Percentiles rank a stretch among this genome's conserved stretches.
Evolutionary conservation across 257 asterid species (phyloP).

Genomic region (Gynochthodes officinalis): DNA sequence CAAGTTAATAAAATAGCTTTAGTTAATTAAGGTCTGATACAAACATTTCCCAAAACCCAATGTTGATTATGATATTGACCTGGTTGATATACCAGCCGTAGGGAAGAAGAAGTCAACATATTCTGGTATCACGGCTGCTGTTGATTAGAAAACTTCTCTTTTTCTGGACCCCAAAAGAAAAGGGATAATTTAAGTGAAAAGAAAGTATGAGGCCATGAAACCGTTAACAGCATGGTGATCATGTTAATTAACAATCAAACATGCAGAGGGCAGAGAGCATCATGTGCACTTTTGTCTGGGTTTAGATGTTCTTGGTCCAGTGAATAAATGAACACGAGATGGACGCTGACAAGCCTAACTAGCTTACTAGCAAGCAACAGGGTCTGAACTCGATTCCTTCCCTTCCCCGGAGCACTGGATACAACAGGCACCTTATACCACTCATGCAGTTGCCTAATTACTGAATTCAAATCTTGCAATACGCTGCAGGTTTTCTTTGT

Average conservation of each 20-base stretch:
- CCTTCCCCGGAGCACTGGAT: too few species aligned
- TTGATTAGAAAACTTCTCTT: too few species aligned
- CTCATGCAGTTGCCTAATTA: neutral
- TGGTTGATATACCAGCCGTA: neutral
- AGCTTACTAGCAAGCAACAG: conserved; percentile 19
- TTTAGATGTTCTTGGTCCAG: neutral
- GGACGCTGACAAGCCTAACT: too few species aligned
- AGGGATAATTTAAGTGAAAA: too few species aligned
- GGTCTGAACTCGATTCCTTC: conserved; percentile 18
- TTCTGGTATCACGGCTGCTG: neutral
- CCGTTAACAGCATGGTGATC: neutral
- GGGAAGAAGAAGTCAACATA: neutral
- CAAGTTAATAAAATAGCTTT: neutral
- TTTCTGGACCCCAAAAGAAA: too few species aligned
- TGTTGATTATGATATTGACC: conserved; percentile 10
- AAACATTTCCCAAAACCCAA: neutral
- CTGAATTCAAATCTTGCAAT: too few species aligned
- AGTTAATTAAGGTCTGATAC: too few species aligned
- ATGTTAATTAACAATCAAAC: neutral
- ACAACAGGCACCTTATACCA: too few species aligned
- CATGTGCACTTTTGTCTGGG: neutral
- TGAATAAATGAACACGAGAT: neutral
- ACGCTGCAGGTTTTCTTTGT: too few species aligned
- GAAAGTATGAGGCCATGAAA: neutral
- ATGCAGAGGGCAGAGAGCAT: neutral